Conservation (phyloP, 768 basidiomycete genomes). For the Hygrocybe coccinea region DNA sequence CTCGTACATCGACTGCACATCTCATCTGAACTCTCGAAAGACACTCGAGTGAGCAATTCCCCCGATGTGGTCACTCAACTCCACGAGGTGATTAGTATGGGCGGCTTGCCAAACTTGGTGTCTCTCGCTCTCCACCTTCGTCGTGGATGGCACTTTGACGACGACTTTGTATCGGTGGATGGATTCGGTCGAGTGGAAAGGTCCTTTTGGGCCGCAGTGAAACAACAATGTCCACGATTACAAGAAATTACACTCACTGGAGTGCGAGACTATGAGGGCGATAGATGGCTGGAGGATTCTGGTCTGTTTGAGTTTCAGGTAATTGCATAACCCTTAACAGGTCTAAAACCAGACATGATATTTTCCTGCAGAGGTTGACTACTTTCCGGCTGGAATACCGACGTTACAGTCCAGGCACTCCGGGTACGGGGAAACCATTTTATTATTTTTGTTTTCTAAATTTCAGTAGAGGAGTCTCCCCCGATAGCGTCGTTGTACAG, state of each 20-base stretch:
- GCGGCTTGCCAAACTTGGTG: too few species aligned
- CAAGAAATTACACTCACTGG: not conserved
- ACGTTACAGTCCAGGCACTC: too few species aligned
- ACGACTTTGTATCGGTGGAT: too few species aligned
- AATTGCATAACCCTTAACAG: not conserved
- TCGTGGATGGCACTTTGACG: too few species aligned
- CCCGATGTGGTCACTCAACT: too few species aligned
- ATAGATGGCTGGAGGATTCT: not conserved
- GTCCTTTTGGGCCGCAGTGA: too few species aligned
- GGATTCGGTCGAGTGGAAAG: too few species aligned
- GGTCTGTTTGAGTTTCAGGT: constrained; percentile 1
- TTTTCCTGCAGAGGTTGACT: not conserved
- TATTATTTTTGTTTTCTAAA: not conserved
- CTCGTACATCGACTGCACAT: too few species aligned
- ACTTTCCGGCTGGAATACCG: not conserved
- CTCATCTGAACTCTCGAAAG: too few species aligned
- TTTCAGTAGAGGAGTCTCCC: not conserved
- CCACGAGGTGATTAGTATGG: too few species aligned
- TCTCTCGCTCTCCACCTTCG: too few species aligned
- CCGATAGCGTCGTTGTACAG: not conserved
- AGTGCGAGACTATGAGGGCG: not conserved
- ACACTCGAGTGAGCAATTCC: too few species aligned
- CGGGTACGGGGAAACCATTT: not conserved
- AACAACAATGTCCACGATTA: constrained; percentile 3
- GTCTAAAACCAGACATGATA: not conserved